Evolutionary conservation across 1,284 basidiomycete species (phyloP).

Genomic region (Ceratobasidium theobromae): DNA sequence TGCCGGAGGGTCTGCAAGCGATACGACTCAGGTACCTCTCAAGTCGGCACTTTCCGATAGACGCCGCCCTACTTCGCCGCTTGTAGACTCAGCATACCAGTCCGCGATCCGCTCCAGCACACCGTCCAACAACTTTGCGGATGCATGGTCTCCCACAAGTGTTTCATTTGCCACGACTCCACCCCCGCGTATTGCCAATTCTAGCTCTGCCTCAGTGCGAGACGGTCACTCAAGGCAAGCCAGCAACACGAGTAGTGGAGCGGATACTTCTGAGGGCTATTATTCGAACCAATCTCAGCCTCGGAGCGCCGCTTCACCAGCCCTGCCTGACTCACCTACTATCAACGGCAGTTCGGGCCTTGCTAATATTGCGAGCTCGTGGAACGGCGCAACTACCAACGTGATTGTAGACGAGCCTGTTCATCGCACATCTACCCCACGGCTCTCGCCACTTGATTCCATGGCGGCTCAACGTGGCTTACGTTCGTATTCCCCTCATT

Average conservation of each 20-base stretch:
- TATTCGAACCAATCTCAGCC: slow-evolving; percentile 34
- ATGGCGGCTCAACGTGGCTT: slow-evolving; percentile 24
- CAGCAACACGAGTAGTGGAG: not conserved
- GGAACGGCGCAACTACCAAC: slow-evolving; percentile 17
- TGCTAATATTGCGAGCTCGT: slow-evolving; percentile 22
- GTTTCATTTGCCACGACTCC: slow-evolving; percentile 15
- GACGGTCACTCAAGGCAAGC: not conserved
- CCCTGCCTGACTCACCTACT: slow-evolving; percentile 59
- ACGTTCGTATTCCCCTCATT: not conserved
- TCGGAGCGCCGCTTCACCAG: slow-evolving; percentile 56
- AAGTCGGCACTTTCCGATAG: slow-evolving; percentile 26
- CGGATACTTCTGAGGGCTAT: not conserved
- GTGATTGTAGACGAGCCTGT: slow-evolving; percentile 27
- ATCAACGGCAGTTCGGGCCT: slow-evolving; percentile 44
- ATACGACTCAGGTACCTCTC: slow-evolving; percentile 18
- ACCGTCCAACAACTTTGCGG: slow-evolving; percentile 8
- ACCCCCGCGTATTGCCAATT: not conserved
- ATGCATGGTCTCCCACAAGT: slow-evolving; percentile 25
- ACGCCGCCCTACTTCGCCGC: slow-evolving; percentile 13
- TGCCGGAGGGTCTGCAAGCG: slow-evolving; percentile 11
- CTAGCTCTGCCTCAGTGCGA: not conserved
- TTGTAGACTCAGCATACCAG: slow-evolving; percentile 16
- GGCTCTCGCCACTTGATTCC: slow-evolving; percentile 8
- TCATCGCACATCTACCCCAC: slow-evolving; percentile 20
- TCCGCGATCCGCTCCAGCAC: slow-evolving; percentile 3